Percentiles rank a stretch among this genome's conserved stretches.
Evolutionary conservation across 257 asterid species (phyloP).

Genomic region (Datura wrightii): DNA sequence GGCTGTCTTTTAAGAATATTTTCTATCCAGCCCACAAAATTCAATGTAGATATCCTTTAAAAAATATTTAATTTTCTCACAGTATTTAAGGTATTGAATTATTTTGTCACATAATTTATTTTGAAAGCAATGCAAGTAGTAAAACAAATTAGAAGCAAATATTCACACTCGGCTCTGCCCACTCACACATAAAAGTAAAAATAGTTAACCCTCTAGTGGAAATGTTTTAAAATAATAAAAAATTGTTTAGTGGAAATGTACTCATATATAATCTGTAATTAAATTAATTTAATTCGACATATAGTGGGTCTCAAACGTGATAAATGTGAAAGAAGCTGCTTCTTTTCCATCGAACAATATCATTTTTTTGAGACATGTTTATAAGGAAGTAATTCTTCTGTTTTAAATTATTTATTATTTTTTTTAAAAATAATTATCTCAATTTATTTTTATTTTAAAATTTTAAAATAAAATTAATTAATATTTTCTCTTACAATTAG

Average conservation of each 20-base stretch:
- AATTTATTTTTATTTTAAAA: no score
- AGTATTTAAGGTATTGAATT: background rate
- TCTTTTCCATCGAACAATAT: background rate
- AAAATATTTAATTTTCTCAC: background rate
- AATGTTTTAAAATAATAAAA: background rate
- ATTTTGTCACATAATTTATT: no score
- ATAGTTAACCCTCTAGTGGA: background rate
- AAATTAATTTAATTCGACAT: background rate
- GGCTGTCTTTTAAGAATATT: background rate
- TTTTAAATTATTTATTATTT: no score
- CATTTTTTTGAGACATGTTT: background rate
- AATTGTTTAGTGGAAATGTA: background rate
- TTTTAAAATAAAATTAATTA: no score
- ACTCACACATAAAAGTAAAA: no score
- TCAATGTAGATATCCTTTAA: background rate
- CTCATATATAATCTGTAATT: background rate
- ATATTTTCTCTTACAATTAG: no score
- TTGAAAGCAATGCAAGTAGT: no score
- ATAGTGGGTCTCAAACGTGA: background rate
- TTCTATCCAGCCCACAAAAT: rapidly evolving
- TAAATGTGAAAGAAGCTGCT: background rate
- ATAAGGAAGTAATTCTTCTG: background rate
- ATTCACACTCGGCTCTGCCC: no score
- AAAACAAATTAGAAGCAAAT: no score
- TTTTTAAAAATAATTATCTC: no score